Evolutionary conservation across 1,139 yeast genomes (phyloP).

Genomic region (Taphrina pruni): DNA sequence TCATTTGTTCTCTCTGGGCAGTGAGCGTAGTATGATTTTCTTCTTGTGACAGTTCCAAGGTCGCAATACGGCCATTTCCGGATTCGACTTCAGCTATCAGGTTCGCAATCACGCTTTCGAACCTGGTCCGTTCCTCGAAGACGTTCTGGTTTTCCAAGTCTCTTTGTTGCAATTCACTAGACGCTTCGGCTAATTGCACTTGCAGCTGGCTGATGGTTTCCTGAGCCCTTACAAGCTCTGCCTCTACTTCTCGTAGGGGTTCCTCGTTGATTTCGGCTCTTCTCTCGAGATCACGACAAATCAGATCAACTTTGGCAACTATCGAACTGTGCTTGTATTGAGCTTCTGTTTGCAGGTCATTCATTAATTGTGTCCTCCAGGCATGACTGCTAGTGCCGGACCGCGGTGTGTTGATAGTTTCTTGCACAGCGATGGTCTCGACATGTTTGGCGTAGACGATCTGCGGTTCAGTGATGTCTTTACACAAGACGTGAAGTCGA

Average conservation of each 20-base stretch:
- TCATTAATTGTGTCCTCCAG: conserved; percentile 22
- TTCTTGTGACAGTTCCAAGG: background rate
- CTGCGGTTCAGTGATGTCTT: background rate
- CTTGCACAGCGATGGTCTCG: conserved; percentile 11
- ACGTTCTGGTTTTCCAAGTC: conserved; percentile 3
- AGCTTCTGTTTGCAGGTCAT: conserved; percentile 29
- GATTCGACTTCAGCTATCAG: conserved; percentile 10
- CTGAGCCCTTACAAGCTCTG: conserved; percentile 3
- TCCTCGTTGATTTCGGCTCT: conserved; percentile 27
- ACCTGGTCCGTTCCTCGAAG: conserved; percentile 20
- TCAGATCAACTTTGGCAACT: conserved; percentile 11
- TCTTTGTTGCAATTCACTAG: conserved; percentile 19
- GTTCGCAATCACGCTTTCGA: conserved; percentile 13
- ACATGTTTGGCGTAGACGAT: background rate
- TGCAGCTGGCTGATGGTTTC: background rate
- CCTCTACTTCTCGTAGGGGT: conserved; percentile 16
- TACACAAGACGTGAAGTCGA: background rate
- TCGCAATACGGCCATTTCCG: background rate
- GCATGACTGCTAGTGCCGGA: conserved; percentile 19
- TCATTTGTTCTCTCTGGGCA: background rate
- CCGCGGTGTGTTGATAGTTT: conserved; percentile 27
- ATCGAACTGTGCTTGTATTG: conserved; percentile 23
- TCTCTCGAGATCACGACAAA: conserved; percentile 31
- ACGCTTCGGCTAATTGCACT: background rate
- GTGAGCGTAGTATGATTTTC: background rate